phyloP scores from a whole-genome alignment of 2,329 filamentous ascomycete genomes.

The Fusarium sp. region DNA sequence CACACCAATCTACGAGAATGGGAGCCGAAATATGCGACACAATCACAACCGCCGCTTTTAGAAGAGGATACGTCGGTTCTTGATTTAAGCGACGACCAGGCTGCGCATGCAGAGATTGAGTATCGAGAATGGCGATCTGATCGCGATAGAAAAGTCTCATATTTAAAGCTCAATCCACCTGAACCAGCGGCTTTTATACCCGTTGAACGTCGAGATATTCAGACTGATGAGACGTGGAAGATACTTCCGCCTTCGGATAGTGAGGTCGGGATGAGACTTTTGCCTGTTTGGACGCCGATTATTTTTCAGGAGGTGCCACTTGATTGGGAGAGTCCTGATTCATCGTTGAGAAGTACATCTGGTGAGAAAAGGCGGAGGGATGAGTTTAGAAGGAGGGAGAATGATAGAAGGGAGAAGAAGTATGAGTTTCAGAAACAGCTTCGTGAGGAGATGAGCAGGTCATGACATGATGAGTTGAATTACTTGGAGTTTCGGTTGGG shows the following conservation, averaged over 20 bases:
- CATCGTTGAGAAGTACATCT: not conserved
- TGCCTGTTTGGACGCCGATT: conserved; percentile 19
- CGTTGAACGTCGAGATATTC: conserved; percentile 8
- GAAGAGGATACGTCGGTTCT: not conserved
- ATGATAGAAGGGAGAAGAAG: conserved; percentile 18
- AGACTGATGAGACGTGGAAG: conserved; percentile 23
- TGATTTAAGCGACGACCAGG: conserved; percentile 17
- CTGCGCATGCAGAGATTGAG: conserved; percentile 14
- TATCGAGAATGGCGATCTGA: conserved; percentile 24
- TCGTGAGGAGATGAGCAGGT: not conserved
- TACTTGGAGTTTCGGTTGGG: not conserved
- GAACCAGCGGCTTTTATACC: conserved; percentile 10
- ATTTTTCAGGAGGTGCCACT: conserved; percentile 16
- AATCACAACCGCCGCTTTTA: not conserved
- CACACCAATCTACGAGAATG: conserved; percentile 28
- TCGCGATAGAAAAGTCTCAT: conserved; percentile 19
- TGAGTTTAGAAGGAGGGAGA: conserved; percentile 10
- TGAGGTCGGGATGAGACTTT: not conserved
- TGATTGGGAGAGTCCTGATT: conserved; percentile 7
- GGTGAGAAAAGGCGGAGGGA: not conserved
- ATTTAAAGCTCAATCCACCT: not conserved
- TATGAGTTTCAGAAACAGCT: conserved; percentile 23
- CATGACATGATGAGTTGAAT: not conserved
- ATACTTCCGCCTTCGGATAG: not conserved
- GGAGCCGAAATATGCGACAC: conserved; percentile 18